Evolutionary conservation across 139 green algal genomes (phyloP).

Genomic region (Ettlia oleoabundans): DNA sequence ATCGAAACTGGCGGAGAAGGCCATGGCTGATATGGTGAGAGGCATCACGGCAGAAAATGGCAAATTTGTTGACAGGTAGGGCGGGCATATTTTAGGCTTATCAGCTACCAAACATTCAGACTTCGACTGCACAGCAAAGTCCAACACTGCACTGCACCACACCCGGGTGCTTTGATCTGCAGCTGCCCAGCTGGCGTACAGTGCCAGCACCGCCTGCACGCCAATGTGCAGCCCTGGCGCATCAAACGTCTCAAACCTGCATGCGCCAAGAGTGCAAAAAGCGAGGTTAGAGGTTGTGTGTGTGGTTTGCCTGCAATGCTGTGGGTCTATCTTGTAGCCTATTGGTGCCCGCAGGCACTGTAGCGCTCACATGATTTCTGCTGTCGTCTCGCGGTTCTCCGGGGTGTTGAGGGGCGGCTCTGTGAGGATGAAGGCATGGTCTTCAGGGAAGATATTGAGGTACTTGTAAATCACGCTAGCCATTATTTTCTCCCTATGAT

Average conservation of each 20-base stretch:
- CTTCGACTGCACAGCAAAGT: too few species aligned
- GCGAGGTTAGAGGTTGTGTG: too few species aligned
- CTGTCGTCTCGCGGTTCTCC: slow-evolving; percentile 77
- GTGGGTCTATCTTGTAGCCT: too few species aligned
- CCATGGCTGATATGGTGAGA: too few species aligned
- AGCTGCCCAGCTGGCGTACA: slow-evolving; percentile 57
- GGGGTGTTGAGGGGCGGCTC: slow-evolving; percentile 85
- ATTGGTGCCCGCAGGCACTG: too few species aligned
- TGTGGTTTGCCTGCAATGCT: too few species aligned
- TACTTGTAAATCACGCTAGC: too few species aligned
- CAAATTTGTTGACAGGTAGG: too few species aligned
- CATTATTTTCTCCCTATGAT: too few species aligned
- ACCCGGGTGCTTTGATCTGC: slow-evolving; percentile 16
- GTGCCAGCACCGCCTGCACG: slow-evolving; percentile 63
- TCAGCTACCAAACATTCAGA: neutral
- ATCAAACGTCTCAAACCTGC: slow-evolving; percentile 85
- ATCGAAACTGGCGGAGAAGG: neutral
- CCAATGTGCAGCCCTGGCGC: slow-evolving; percentile 82
- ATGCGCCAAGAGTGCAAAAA: too few species aligned
- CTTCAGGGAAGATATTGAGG: slow-evolving; percentile 24
- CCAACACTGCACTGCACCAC: neutral
- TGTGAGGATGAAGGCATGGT: slow-evolving; percentile 83
- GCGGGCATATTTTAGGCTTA: too few species aligned
- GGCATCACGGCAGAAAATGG: too few species aligned
- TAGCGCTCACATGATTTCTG: slow-evolving; percentile 74